A percentile compares a stretch with the other conserved stretches of the same genome.
phyloP scores from a whole-genome alignment of 805 yeast genomes.

The Cyberlindnera xishuangbannaensis region DNA sequence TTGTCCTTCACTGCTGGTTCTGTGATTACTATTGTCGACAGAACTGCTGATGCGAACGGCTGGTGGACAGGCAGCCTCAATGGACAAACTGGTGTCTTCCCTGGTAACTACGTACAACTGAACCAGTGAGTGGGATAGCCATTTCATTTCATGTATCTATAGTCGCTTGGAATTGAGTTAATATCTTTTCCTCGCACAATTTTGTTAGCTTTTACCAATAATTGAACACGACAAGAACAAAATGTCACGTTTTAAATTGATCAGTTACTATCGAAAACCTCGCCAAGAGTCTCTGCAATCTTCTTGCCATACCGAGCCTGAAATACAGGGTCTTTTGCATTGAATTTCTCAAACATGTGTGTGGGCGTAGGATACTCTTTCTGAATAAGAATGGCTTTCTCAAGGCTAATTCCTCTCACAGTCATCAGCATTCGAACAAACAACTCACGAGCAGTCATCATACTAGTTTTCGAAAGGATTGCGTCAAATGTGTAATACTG shows the following conservation, averaged over 20 bases:
- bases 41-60: constrained; percentile 80
- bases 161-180: too few relatives aligned
- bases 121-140: too few relatives aligned
- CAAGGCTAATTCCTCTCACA: constrained; percentile 73
- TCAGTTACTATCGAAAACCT: too few relatives aligned
- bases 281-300: constrained; percentile 16
- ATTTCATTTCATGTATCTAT: too few relatives aligned
- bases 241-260: too few relatives aligned
- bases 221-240: too few relatives aligned
- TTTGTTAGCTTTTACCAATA: too few relatives aligned
- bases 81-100: constrained; percentile 88
- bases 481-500: constrained; percentile 53
- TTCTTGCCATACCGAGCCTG: constrained; percentile 28
- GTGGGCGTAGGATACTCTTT: constrained; percentile 64
- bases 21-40: constrained; percentile 73
- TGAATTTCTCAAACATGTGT: constrained; percentile 45
- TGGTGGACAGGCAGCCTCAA: constrained; percentile 96
- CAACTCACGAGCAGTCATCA: constrained; percentile 69
- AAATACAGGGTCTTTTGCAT: constrained; percentile 17
- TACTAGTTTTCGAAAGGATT: constrained; percentile 61
- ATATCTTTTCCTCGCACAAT: too few relatives aligned
- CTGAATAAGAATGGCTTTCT: constrained; percentile 79
- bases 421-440: constrained; percentile 75
- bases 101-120: constrained; percentile 91
- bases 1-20: constrained; percentile 84